Percentiles rank a stretch among this genome's conserved stretches.
Conservation (phyloP, 768 basidiomycete genomes). For the Suillus sp. region DNA sequence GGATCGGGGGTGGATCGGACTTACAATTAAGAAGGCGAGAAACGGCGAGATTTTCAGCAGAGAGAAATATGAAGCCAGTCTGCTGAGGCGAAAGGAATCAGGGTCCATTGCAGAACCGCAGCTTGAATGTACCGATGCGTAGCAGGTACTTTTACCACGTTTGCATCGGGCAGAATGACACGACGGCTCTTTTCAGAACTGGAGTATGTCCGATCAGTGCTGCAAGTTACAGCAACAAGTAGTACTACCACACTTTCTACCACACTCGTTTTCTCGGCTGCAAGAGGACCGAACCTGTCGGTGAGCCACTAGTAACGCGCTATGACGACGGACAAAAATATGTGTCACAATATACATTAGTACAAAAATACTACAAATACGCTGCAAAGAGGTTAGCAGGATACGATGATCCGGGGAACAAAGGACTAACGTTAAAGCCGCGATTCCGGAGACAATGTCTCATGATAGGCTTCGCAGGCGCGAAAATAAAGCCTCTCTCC, state of each 20-base stretch:
- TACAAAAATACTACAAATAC: conserved; percentile 8
- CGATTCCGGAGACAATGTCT: not conserved
- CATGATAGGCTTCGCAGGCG: conserved; percentile 47
- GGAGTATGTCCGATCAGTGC: not conserved
- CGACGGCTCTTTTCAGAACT: not conserved
- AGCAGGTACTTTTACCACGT: not conserved
- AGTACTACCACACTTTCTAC: not conserved
- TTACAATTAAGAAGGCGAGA: conserved; percentile 54
- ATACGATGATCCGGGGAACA: not conserved
- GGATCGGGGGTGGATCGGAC: conserved; percentile 59
- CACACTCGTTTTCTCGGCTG: not conserved
- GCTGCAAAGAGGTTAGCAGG: conserved; percentile 3
- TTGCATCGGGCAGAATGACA: not conserved
- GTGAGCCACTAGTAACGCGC: not conserved
- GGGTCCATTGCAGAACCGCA: conserved; percentile 34
- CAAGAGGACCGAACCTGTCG: not conserved
- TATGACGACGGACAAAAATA: conserved; percentile 5
- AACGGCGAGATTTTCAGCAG: conserved; percentile 52
- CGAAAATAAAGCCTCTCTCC: conserved; percentile 48
- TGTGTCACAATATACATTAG: not conserved
- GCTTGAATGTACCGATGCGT: not conserved
- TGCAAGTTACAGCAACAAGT: no score
- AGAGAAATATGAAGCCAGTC: conserved; percentile 53
- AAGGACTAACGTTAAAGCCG: not conserved
- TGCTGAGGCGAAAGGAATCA: conserved; percentile 43